These are phyloP conservation scores for Pichia manshurica DNA, from an alignment of 805 yeast genomes.

Conservation along the genomic window DNA sequence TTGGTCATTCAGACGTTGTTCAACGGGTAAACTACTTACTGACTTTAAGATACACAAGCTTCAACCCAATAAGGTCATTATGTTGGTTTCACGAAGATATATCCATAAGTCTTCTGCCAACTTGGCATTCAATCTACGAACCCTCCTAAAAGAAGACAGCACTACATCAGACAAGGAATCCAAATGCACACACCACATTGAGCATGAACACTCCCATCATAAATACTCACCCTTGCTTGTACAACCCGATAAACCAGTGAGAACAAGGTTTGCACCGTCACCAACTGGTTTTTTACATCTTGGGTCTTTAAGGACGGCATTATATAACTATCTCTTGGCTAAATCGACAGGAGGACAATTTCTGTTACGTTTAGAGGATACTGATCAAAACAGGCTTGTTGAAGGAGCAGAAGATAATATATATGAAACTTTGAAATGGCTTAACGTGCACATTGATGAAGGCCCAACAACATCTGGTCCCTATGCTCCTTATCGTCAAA, in stretches of 20 bases:
- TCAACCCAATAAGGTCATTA: no score
- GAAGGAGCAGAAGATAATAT: constrained; percentile 79
- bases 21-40: no score
- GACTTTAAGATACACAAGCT: no score
- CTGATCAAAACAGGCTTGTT: constrained; percentile 77
- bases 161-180: neutral
- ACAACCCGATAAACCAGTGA: constrained; percentile 48
- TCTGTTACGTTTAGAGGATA: constrained; percentile 81
- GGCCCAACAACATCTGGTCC: constrained; percentile 77
- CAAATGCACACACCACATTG: neutral
- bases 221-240: constrained; percentile 8
- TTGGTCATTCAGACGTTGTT: no score
- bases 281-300: constrained; percentile 95
- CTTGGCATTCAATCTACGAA: constrained; percentile 5
- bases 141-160: neutral
- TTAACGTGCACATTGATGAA: constrained; percentile 72
- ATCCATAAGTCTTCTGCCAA: neutral
- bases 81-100: neutral
- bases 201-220: constrained; percentile 9
- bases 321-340: constrained; percentile 83
- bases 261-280: constrained; percentile 96
- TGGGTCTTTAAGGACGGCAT: constrained; percentile 90
- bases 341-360: constrained; percentile 75
- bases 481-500: constrained; percentile 81
- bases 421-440: constrained; percentile 71